Percentiles rank a stretch among this genome's conserved stretches.
These are phyloP conservation scores for Xylaria acuta DNA, from an alignment of 495 filamentous ascomycete species.

Conservation along the genomic window DNA sequence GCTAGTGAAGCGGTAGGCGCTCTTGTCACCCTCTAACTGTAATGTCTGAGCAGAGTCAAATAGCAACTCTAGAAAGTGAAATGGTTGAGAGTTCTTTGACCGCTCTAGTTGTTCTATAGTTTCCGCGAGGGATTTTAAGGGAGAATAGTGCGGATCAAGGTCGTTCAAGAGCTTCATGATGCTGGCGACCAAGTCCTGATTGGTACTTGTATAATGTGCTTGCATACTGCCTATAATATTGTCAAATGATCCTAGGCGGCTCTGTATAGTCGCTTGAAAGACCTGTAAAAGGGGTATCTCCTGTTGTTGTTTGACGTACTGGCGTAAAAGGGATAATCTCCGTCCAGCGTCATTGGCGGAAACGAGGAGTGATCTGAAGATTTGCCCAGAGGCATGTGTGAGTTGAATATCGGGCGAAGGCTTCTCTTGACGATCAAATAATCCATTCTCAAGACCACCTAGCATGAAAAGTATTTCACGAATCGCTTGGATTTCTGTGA, in stretches of 20 bases:
- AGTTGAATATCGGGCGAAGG: conserved; percentile 46
- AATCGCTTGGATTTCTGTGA: conserved; percentile 76
- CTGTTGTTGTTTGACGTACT: conserved; percentile 40
- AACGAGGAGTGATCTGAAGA: conserved; percentile 47
- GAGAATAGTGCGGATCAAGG: conserved; percentile 57
- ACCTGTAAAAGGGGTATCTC: conserved; percentile 56
- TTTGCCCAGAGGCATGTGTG: conserved; percentile 46
- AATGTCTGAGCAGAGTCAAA: conserved; percentile 70
- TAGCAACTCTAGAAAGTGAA: conserved; percentile 74
- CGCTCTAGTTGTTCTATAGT: conserved; percentile 51
- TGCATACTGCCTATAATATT: conserved; percentile 52
- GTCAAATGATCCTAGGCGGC: conserved; percentile 53
- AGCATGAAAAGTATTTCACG: conserved; percentile 88
- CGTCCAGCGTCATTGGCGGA: conserved; percentile 50
- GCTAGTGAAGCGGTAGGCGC: conserved; percentile 64
- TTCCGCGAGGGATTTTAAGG: conserved; percentile 61
- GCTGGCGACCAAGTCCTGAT: conserved; percentile 56
- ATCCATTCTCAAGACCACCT: conserved; percentile 73
- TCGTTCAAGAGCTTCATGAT: conserved; percentile 69
- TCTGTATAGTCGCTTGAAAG: conserved; percentile 53
- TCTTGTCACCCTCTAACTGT: conserved; percentile 70
- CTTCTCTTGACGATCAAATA: conserved; percentile 61
- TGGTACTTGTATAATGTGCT: conserved; percentile 48
- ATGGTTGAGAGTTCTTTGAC: conserved; percentile 49
- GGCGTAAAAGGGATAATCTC: conserved; percentile 46